Evolutionary conservation across 305 asterid genomes (phyloP), one percentile per base, ranked within the genome.

Genomic region (Solanum hybrid): DNA sequence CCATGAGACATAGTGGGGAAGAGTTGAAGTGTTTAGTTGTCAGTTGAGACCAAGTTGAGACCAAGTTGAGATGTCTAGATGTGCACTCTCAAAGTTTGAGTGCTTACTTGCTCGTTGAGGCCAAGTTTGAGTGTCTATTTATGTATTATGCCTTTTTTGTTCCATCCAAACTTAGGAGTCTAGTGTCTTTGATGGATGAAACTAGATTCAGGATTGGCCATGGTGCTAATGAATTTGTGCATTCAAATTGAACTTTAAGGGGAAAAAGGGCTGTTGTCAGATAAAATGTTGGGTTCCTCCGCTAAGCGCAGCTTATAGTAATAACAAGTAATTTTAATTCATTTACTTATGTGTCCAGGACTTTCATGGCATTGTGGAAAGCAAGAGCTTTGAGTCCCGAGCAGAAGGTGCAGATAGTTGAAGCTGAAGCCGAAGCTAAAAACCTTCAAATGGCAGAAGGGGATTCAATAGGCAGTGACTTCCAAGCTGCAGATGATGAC

Each of bases 321-420:
- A 84, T 31, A 29, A 84, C 87, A 10, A 51, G 42, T 56, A 84
- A 51, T 16, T 20, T 84, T 84, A 51, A 5, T 51, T 84, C 73
- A 46, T 84, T 51, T 20, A 1, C n/a, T 84, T 87, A 37, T 86
- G 37, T 92, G 78, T 88, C 79, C 92, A 97, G 99, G 94, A 96
- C 99, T 88, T 95, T 97, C 92, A 95, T 95, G 98, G 99, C 98
- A 66, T 92, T 96, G 24, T 96, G 99, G 99, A 95, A 89, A 88
- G 97, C 99, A 42, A 93, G 98, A 93, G 95, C 99, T 86, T 92
- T 96, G 93, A 96, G 95, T 86, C 99, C 98, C 6, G 99, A 96
- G 93, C 99, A 97, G 92, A 97, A 96, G 96, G 98, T 93, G 76
- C 96, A 90, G 91, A 93, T 97, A 71, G 94, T 94, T 88, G 99